A percentile compares a stretch with the other conserved stretches of the same genome.
These are phyloP conservation scores for Escallonia herrerae DNA, from an alignment of 129 eudicot species.

Conservation along the genomic window DNA sequence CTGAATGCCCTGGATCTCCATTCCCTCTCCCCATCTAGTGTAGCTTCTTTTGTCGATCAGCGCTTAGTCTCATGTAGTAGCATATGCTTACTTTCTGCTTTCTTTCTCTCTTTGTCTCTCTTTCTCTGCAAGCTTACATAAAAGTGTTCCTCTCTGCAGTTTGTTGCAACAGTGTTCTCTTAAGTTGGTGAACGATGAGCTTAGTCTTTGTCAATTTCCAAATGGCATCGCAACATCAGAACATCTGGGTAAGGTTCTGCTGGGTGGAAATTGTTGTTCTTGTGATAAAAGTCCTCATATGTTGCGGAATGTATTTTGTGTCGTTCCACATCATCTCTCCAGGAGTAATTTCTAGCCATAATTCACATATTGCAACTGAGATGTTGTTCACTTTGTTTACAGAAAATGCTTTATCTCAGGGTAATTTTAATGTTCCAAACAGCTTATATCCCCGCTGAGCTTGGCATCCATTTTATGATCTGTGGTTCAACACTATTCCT, in stretches of 20 bases:
- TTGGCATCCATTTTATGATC: constrained; percentile 1
- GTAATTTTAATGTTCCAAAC: constrained; percentile 22
- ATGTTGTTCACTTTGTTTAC: background rate
- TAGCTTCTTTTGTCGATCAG: background rate
- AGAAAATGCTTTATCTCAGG: constrained; percentile 16
- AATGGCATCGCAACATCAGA: constrained; percentile 19
- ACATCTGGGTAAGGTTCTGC: constrained; percentile 8
- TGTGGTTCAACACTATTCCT: no score
- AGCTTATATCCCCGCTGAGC: constrained; percentile 18
- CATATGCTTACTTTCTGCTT: background rate
- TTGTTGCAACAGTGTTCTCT: constrained; percentile 18
- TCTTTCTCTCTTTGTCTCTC: background rate
- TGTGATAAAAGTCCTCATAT: background rate
- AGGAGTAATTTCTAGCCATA: constrained; percentile 3
- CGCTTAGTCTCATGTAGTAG: background rate
- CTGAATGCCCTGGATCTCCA: background rate
- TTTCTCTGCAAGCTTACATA: background rate
- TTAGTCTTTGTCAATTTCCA: constrained; percentile 12
- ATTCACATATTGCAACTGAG: constrained; percentile 9
- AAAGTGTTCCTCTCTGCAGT: constrained; percentile 13
- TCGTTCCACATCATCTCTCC: constrained; percentile 15
- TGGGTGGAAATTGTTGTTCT: background rate
- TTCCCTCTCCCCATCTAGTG: no score
- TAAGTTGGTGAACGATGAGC: constrained; percentile 18
- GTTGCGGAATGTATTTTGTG: background rate